These are phyloP conservation scores for Calonectria hongkongensis DNA, from an alignment of 2,329 filamentous ascomycete species.

Conservation along the genomic window DNA sequence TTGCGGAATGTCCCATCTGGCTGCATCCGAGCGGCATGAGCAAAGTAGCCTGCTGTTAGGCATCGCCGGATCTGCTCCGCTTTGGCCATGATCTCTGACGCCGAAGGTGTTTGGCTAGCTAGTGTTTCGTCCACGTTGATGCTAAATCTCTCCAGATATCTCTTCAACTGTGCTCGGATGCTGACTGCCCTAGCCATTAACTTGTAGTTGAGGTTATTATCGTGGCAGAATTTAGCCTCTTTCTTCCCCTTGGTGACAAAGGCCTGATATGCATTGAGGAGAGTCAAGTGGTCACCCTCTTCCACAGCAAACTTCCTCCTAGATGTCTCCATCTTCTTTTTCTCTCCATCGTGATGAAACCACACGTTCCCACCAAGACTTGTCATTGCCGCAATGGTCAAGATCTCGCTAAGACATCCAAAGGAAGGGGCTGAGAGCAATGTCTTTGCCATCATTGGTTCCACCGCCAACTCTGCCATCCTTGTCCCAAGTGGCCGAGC, in stretches of 20 bases:
- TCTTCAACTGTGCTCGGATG: constrained; percentile 88
- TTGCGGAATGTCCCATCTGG: constrained; percentile 92
- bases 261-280: constrained; percentile 94
- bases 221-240: constrained; percentile 89
- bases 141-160: constrained; percentile 90
- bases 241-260: constrained; percentile 90
- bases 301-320: constrained; percentile 90
- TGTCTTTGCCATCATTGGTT: constrained; percentile 96
- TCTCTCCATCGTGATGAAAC: constrained; percentile 86
- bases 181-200: constrained; percentile 87
- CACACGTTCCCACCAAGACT: constrained; percentile 89
- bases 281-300: constrained; percentile 94
- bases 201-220: constrained; percentile 92
- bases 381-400: constrained; percentile 96
- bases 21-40: constrained; percentile 95
- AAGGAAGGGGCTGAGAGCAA: constrained; percentile 85
- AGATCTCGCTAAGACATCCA: constrained; percentile 87
- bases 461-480: constrained; percentile 95
- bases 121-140: constrained; percentile 80
- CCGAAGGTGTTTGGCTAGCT: constrained; percentile 56
- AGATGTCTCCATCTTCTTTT: constrained; percentile 83
- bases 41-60: constrained; percentile 92
- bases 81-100: constrained; percentile 60
- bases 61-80: constrained; percentile 88
- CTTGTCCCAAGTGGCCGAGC: constrained; percentile 90